Percentiles rank a stretch among this genome's conserved stretches.
Evolutionary conservation across 2,329 filamentous ascomycete genomes (phyloP).

Genomic region (Erysiphe pulchra): DNA sequence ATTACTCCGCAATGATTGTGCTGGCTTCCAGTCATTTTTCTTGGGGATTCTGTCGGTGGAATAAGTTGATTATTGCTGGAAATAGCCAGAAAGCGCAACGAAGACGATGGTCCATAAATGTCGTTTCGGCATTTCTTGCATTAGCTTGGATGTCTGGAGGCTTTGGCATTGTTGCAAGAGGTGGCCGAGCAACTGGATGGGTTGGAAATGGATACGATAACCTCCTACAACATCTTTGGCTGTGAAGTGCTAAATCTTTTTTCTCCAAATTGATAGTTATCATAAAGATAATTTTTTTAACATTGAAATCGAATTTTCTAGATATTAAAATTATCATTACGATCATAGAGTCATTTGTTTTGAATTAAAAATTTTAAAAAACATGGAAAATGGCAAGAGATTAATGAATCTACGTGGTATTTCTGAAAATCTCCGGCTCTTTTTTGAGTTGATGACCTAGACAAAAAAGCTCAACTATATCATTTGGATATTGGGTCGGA

Average conservation of each 20-base stretch:
- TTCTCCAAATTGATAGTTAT: too few relatives aligned
- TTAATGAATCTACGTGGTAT: too few relatives aligned
- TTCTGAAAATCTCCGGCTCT: too few relatives aligned
- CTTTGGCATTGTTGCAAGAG: conserved; percentile 50
- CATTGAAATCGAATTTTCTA: too few relatives aligned
- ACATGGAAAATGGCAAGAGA: too few relatives aligned
- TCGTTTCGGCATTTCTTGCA: conserved; percentile 27
- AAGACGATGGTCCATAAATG: conserved; percentile 49
- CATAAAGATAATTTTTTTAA: too few relatives aligned
- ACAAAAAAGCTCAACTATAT: too few relatives aligned
- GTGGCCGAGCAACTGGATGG: conserved; percentile 49
- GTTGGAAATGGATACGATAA: conserved; percentile 51
- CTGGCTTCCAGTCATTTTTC: conserved; percentile 52
- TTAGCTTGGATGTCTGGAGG: conserved; percentile 62
- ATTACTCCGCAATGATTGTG: conserved; percentile 42
- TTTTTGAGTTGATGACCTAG: too few relatives aligned
- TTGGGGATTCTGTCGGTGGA: conserved; percentile 69
- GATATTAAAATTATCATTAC: too few relatives aligned
- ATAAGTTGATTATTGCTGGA: conserved; percentile 33
- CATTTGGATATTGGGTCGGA: too few relatives aligned
- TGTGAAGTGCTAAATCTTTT: neutral
- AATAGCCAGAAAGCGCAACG: conserved; percentile 30
- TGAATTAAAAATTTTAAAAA: too few relatives aligned
- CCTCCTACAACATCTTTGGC: neutral
- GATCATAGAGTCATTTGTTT: too few relatives aligned